Evolutionary conservation across 805 yeast species (phyloP).

Genomic region (Sugiyamaella americana): DNA sequence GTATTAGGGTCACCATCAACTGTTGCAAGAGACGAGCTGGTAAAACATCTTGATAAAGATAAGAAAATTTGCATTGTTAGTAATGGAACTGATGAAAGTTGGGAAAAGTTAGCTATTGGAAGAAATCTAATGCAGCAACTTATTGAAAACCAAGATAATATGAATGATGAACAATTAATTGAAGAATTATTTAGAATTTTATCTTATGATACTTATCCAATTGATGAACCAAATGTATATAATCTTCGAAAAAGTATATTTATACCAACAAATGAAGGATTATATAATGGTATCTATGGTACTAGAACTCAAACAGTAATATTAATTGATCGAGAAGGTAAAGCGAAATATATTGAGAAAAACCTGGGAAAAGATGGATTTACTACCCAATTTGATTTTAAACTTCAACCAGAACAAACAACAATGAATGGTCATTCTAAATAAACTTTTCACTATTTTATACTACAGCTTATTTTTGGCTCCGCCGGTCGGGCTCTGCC

Average conservation of each 20-base stretch:
- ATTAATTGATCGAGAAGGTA: slow-evolving; percentile 46
- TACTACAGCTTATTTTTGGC: no score
- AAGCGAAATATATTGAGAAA: slow-evolving; percentile 55
- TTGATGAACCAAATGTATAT: slow-evolving; percentile 34
- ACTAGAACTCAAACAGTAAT: slow-evolving; percentile 83
- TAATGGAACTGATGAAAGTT: slow-evolving; percentile 44
- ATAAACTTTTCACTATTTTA: no score
- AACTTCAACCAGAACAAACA: not conserved
- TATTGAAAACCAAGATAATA: slow-evolving; percentile 20
- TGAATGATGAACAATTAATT: slow-evolving; percentile 34
- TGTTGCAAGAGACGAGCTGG: not conserved
- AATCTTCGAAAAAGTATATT: slow-evolving; percentile 55
- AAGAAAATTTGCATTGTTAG: slow-evolving; percentile 19
- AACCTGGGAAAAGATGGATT: slow-evolving; percentile 32
- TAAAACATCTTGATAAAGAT: not conserved
- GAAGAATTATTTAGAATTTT: slow-evolving; percentile 50
- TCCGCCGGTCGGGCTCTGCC: no score
- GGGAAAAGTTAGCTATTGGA: slow-evolving; percentile 69
- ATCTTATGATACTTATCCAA: slow-evolving; percentile 38
- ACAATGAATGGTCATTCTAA: not conserved
- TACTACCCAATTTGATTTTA: not conserved
- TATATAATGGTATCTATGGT: slow-evolving; percentile 62
- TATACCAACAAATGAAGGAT: slow-evolving; percentile 55
- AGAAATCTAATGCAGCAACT: slow-evolving; percentile 34
- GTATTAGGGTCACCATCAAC: not conserved